Evolutionary conservation across 352 stramenopile genomes (phyloP), one percentile per base, ranked within the genome.

Genomic region (Peronospora farinosa): DNA sequence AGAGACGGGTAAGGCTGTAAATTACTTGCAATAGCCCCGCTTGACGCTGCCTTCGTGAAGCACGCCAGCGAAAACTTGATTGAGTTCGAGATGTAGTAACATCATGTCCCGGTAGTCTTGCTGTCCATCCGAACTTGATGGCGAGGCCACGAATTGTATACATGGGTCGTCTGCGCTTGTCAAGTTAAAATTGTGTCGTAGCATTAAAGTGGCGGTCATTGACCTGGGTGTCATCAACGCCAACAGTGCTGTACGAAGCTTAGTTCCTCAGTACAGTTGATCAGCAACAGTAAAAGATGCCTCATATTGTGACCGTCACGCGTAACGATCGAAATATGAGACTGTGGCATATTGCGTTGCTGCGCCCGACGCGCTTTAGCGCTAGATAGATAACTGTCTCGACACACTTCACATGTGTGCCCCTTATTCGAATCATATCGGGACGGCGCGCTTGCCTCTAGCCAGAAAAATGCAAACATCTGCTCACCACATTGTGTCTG

Each of bases 1-100:
- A 69, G 56, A 69, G 56, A 40, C 56, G 35, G 36, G 56, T 27
- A 6, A 5, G 2, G 32, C 23, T 50, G 42, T 62, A 69, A 59
- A 63, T 59, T 61, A 51, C 41, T n/a, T 33, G 43, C 40, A 6
- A 47, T 57, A 57, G 39, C 46, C 42, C 25, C 35, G 10, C 6
- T 30, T 19, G 23, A 47, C 23, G n/a, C 39, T 36, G 19, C 27
- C 8, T 31, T 31, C 27, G 4, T 38, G 32, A 7, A 13, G 12
- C 31, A 19, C 16, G 38, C 32, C 13, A 15, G 12, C 15, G 23
- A 25, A 16, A 2, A 11, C 45, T 43, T 37, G 23, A 5, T 36
- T 39, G 17, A 28, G 33, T 13, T 43, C 36, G 10, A 21, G 12
- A 16, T 16, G n/a, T n/a, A n/a, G n/a, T 40, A 40, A 27, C 23